Percentiles rank a stretch among this genome's conserved stretches.
These are phyloP conservation scores for Colletotrichum salicis DNA, from an alignment of 2,329 filamentous ascomycete species.

Conservation along the genomic window DNA sequence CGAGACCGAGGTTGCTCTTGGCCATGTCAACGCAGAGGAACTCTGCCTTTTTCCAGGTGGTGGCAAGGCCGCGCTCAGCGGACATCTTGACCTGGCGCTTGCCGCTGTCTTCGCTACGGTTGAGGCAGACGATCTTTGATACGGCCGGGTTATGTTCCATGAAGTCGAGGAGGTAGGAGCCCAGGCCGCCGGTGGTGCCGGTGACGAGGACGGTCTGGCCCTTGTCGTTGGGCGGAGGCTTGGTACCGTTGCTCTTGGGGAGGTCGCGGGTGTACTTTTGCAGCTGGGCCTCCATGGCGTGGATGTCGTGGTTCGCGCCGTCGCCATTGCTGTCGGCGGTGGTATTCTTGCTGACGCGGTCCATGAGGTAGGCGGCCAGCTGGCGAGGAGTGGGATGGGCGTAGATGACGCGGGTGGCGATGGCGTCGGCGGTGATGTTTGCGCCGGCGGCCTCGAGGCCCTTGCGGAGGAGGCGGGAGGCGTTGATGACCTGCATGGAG, in stretches of 20 bases:
- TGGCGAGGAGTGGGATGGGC: constrained; percentile 49
- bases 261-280: constrained; percentile 49
- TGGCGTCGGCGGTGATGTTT: constrained; percentile 46
- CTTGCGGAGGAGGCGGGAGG: constrained; percentile 47
- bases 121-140: constrained; percentile 58
- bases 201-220: constrained; percentile 43
- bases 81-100: constrained; percentile 51
- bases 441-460: constrained; percentile 46
- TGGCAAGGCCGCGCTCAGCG: constrained; percentile 50
- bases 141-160: constrained; percentile 48
- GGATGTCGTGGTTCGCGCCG: constrained; percentile 37
- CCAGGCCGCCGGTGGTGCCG: constrained; percentile 26
- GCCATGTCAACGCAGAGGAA: constrained; percentile 62
- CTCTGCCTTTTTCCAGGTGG: constrained; percentile 52
- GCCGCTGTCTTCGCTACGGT: constrained; percentile 56
- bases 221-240: constrained; percentile 44
- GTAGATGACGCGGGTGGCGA: constrained; percentile 53
- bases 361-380: constrained; percentile 48
- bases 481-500: constrained; percentile 51
- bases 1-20: constrained; percentile 59
- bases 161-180: constrained; percentile 39
- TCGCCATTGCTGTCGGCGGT: constrained; percentile 17
- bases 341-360: constrained; percentile 30
- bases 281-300: constrained; percentile 47
- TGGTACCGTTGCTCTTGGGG: constrained; percentile 37